phyloP scores from a whole-genome alignment of 768 basidiomycete species.

The Boletus sp. region DNA sequence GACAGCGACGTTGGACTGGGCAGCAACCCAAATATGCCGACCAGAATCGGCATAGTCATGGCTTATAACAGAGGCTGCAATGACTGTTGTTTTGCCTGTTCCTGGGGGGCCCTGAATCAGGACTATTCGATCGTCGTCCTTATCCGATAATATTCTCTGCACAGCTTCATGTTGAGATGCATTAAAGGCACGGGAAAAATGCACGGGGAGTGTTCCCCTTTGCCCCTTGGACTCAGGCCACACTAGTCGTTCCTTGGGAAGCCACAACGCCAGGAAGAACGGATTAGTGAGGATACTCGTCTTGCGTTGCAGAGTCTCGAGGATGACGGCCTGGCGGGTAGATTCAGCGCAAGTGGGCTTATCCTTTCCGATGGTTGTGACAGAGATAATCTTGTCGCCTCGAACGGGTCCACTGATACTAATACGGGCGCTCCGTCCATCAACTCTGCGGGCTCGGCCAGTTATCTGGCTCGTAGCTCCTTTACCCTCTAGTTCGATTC shows the following conservation, averaged over 20 bases:
- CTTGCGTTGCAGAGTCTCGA: constrained; percentile 17
- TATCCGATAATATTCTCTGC: constrained; percentile 28
- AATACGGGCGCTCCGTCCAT: constrained; percentile 41
- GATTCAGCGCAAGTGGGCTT: constrained; percentile 55
- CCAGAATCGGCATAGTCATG: constrained; percentile 5
- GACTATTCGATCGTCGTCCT: constrained; percentile 21
- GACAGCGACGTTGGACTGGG: constrained; percentile 51
- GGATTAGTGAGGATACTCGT: constrained; percentile 19
- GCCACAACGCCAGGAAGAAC: constrained; percentile 31
- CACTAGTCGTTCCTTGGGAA: constrained; percentile 12
- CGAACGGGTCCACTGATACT: constrained; percentile 22
- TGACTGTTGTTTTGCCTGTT: constrained; percentile 46
- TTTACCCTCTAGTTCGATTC: constrained; percentile 16
- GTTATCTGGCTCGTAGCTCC: constrained; percentile 2
- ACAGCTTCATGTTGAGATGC: constrained; percentile 29
- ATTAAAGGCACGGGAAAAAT: constrained; percentile 19
- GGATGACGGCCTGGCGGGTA: constrained; percentile 22
- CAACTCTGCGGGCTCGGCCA: constrained; percentile 23
- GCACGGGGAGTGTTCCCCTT: neutral
- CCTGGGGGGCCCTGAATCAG: constrained; percentile 40
- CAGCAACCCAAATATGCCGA: constrained; percentile 38
- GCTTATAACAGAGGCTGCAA: constrained; percentile 36
- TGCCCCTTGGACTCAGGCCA: constrained; percentile 14
- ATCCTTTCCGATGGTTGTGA: constrained; percentile 55
- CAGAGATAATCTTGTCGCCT: constrained; percentile 21